Evolutionary conservation across 2,329 filamentous ascomycete species (phyloP), one percentile per base, ranked within the genome.

Genomic region (Diaporthe citri): DNA sequence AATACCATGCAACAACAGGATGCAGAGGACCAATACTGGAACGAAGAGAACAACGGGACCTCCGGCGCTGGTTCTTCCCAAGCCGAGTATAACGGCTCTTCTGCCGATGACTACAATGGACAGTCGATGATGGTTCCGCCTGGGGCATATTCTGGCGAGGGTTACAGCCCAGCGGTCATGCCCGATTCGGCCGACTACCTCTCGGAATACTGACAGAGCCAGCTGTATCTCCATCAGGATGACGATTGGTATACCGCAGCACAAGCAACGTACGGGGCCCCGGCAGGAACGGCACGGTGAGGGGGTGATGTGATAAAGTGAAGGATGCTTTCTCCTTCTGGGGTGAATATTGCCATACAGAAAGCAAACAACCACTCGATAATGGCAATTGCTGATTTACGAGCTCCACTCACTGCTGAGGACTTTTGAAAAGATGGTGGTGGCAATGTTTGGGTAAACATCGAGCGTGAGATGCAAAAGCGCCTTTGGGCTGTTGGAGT

Each of bases 141-240:
- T 15, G 57, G 46, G 1, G 57, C 22, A 7, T 72, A 72, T 34
- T 56, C 71, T 5, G 71, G 57, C 22, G 46, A 55, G 39, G 71
- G 46, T 9, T 72, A 72, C 17, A 64, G 71, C n/a, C 57, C 71
- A 2, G 71, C 71, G 8, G 71, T 59, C 57, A 72, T 72, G 46
- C 71, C 71, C 0, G 71, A 72, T 22, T 48, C 48, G 20, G 71
- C 22, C 1, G 71, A 72, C 25, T 72, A 72, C 15, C 34, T 72
- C 8, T 20, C 48, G 2, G 71, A 72, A 4, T 72, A 72, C 5
- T 25, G 71, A 34, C 71, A 72, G 9, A 72, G 71, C 36, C 71
- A 72, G 57, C 17, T 64, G 1, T 72, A 72, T 8, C 71, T 72
- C 4, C 71, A 72, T 12, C 71, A 72, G 71, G 71, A 64, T 8